These are phyloP conservation scores for Yarrowia yakushimensis DNA, from an alignment of 805 yeast genomes.

Conservation along the genomic window DNA sequence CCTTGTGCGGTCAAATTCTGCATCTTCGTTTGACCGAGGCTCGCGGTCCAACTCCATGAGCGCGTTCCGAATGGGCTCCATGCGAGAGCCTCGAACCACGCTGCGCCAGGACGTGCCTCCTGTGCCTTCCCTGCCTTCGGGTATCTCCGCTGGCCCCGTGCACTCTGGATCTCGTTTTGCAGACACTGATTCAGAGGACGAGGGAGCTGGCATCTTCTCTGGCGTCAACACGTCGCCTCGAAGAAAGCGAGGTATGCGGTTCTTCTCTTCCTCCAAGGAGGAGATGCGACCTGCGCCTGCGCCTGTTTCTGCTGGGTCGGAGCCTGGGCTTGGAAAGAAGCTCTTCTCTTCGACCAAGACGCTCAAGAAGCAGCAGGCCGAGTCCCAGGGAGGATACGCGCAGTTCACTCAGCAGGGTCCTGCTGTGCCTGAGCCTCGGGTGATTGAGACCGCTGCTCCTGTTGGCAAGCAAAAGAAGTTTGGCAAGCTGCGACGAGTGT, in stretches of 20 bases:
- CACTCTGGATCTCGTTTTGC: constrained; percentile 6
- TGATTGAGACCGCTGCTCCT: not conserved
- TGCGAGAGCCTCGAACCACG: constrained; percentile 23
- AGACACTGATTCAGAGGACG: constrained; percentile 13
- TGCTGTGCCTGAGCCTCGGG: not conserved
- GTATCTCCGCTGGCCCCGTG: not conserved
- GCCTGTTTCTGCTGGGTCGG: not conserved
- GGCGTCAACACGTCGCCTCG: constrained; percentile 1
- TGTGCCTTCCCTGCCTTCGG: constrained; percentile 3
- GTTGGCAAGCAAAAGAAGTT: constrained; percentile 16
- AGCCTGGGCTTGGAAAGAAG: constrained; percentile 8
- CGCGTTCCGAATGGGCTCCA: constrained; percentile 24
- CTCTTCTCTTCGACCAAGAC: constrained; percentile 18
- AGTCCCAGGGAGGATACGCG: constrained; percentile 10
- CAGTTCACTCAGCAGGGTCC: constrained; percentile 1
- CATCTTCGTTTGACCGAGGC: constrained; percentile 23
- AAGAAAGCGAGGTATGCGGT: constrained; percentile 19
- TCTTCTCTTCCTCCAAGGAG: constrained; percentile 9
- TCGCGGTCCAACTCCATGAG: constrained; percentile 10
- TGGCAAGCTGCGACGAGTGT: constrained; percentile 27
- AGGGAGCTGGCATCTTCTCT: not conserved
- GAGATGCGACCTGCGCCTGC: constrained; percentile 9
- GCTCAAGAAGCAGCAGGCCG: constrained; percentile 20
- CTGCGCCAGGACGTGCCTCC: constrained; percentile 22
- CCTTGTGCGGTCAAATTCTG: constrained; percentile 20